These are phyloP conservation scores for Murraya koenigii DNA, from an alignment of 345 rosid genomes.

Conservation along the genomic window DNA sequence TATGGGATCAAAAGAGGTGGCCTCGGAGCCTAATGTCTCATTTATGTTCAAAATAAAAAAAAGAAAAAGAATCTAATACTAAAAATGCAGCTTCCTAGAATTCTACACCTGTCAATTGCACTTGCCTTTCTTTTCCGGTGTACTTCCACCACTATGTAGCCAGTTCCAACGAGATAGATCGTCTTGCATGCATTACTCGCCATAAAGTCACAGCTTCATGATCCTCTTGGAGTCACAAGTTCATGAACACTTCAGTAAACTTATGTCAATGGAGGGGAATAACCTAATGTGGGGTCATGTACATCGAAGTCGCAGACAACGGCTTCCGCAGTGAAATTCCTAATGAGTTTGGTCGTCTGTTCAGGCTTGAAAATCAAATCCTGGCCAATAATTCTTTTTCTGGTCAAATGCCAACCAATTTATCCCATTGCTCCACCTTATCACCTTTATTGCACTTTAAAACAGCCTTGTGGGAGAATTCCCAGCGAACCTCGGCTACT, in stretches of 20 bases:
- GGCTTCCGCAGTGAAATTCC: slow-evolving; percentile 9
- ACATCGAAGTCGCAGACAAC: background rate
- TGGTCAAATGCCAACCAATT: slow-evolving; percentile 13
- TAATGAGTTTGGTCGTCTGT: slow-evolving; percentile 8
- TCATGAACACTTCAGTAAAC: background rate
- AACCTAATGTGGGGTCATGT: background rate
- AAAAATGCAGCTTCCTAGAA: background rate
- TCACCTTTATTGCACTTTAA: fast-evolving
- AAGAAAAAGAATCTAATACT: too few species aligned
- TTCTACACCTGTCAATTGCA: background rate
- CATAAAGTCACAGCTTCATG: background rate
- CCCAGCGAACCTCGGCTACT: background rate
- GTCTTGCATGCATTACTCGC: background rate
- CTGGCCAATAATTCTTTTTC: background rate
- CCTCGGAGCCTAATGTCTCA: background rate
- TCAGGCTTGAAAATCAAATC: background rate
- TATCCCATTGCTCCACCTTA: slow-evolving; percentile 13
- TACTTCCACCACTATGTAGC: background rate
- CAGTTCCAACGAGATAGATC: background rate
- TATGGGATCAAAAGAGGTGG: background rate
- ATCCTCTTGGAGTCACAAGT: background rate
- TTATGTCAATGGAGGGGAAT: background rate
- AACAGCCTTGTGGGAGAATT: slow-evolving; percentile 3
- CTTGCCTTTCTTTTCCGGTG: background rate
- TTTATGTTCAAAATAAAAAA: background rate